A percentile compares a stretch with the other conserved stretches of the same genome.
Conservation (phyloP, 2,329 filamentous ascomycete genomes). For the Rosellinia necatrix region DNA sequence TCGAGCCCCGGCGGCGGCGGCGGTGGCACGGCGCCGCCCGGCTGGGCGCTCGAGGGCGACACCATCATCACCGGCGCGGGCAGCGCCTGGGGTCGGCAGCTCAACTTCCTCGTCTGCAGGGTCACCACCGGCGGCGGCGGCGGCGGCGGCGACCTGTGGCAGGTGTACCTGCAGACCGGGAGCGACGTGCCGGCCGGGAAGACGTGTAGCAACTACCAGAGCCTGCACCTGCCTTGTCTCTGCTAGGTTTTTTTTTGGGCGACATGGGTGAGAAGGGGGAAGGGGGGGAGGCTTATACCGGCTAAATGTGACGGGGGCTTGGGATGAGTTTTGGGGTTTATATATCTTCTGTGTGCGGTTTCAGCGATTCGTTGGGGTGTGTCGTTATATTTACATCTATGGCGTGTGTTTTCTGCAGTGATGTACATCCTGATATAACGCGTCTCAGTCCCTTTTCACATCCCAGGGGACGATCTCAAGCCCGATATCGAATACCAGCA, state of each 20-base stretch:
- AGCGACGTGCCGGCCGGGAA: constrained; percentile 53
- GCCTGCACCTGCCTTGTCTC: constrained; percentile 57
- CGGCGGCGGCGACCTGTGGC: constrained; percentile 49
- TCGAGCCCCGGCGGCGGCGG: constrained; percentile 33
- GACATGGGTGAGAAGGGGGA: no score
- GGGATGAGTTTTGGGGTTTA: no score
- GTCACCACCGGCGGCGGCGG: constrained; percentile 39
- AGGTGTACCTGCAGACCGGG: constrained; percentile 58
- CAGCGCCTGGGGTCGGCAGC: constrained; percentile 41
- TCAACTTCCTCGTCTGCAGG: constrained; percentile 57
- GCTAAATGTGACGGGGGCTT: neutral
- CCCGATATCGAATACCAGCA: no score
- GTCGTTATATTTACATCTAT: constrained; percentile 14
- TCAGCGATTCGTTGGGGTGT: neutral
- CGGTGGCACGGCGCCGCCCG: constrained; percentile 49
- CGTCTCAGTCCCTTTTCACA: neutral
- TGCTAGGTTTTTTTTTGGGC: constrained; percentile 40
- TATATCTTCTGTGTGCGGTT: constrained; percentile 6
- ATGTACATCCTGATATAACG: constrained; percentile 17
- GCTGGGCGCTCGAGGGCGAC: constrained; percentile 54
- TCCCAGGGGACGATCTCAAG: neutral
- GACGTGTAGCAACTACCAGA: constrained; percentile 60
- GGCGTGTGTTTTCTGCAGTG: neutral
- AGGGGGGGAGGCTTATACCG: neutral
- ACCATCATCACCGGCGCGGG: constrained; percentile 36